Evolutionary conservation across 1,139 yeast genomes (phyloP).

Genomic region (Sugiyamaella grinbergsii): DNA sequence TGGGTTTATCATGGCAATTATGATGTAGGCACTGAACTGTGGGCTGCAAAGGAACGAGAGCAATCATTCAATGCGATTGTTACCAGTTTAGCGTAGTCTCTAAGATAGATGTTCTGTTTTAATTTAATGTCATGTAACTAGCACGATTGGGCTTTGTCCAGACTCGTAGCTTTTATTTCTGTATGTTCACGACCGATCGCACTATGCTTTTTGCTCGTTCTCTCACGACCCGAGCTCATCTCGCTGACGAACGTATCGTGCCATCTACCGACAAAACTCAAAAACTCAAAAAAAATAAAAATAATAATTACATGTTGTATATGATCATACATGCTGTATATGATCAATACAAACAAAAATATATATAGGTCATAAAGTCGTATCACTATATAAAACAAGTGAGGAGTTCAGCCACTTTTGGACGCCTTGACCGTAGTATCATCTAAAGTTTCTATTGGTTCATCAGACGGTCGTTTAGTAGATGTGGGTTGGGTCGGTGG

Average conservation of each 20-base stretch:
- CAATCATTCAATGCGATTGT: conserved; percentile 88
- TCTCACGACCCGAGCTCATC: too few relatives aligned
- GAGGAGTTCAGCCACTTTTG: conserved; percentile 16
- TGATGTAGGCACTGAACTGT: conserved; percentile 87
- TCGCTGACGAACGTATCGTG: too few relatives aligned
- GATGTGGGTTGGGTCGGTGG: conserved; percentile 8
- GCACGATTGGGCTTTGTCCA: conserved; percentile 9
- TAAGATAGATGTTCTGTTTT: too few relatives aligned
- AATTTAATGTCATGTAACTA: too few relatives aligned
- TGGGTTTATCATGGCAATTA: conserved; percentile 96
- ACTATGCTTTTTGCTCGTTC: too few relatives aligned
- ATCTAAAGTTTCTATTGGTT: conserved; percentile 23
- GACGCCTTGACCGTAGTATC: conserved; percentile 27
- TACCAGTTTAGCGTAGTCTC: conserved; percentile 26
- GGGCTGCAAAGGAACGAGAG: conserved; percentile 88
- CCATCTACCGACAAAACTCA: neutral
- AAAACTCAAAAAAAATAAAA: neutral
- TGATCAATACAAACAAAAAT: conserved; percentile 16
- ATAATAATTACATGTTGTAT: conserved; percentile 15
- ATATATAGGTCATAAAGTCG: conserved; percentile 21
- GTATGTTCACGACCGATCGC: neutral
- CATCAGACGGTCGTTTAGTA: conserved; percentile 28
- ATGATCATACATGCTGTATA: conserved; percentile 8
- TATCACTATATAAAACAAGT: conserved; percentile 17
- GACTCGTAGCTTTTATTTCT: neutral